phyloP scores from a whole-genome alignment of 768 basidiomycete species.

The Kwoniella shandongensis region DNA sequence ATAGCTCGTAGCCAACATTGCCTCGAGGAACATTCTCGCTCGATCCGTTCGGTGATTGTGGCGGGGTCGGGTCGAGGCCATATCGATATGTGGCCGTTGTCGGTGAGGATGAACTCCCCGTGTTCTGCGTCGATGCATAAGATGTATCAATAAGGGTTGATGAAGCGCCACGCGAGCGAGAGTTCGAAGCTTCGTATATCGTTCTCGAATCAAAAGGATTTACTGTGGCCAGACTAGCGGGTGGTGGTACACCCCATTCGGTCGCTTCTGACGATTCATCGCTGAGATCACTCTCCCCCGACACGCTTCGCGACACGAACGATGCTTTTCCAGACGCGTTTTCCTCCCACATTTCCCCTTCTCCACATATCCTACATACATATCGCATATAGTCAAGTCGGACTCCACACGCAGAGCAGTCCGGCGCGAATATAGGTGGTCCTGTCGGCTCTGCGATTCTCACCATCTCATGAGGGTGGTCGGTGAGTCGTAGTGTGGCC shows the following conservation, averaged over 20 bases:
- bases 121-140: not conserved
- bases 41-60: conserved; percentile 2
- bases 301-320: conserved; percentile 5
- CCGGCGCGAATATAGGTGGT: conserved; percentile 58
- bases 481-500: conserved; percentile 1
- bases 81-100: conserved; percentile 4
- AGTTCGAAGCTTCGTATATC: conserved; percentile 16
- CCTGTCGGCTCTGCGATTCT: conserved; percentile 56
- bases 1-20: conserved; percentile 73
- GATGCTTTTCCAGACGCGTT: conserved; percentile 24
- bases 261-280: conserved; percentile 22
- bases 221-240: not conserved
- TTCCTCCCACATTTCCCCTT: conserved; percentile 53
- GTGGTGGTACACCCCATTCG: not conserved
- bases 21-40: not conserved
- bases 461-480: conserved; percentile 16
- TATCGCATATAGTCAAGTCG: conserved; percentile 80
- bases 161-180: not conserved
- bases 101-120: conserved; percentile 3
- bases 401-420: conserved; percentile 77
- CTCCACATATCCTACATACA: conserved; percentile 83
- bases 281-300: conserved; percentile 10
- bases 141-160: not conserved
- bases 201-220: conserved; percentile 23
- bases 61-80: conserved; percentile 3